Evolutionary conservation across 2,329 filamentous ascomycete genomes (phyloP), one percentile per base, ranked within the genome.

Genomic region (Alternaria gansuensis): DNA sequence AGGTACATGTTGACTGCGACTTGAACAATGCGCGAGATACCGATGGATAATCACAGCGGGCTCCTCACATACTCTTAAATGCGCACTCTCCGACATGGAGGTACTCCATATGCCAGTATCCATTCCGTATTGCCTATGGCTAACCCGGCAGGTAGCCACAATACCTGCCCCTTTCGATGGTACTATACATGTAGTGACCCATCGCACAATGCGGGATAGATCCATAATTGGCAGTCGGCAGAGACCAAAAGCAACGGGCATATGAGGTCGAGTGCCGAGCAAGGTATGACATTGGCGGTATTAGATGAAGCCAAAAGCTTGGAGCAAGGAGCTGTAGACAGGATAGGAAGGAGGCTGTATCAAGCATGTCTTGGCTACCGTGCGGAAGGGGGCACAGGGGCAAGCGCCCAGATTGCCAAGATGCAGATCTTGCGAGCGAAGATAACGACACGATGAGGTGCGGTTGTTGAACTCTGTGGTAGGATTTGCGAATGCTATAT

Each of bases 261-360:
- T 59, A 68, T 68, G 63, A 68, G 61, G 41, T 46, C 50, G 56
- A 64, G 45, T 63, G 59, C 53, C 56, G 50, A 52, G 29, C 59
- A 65, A 48, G 59, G 59, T 62, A 60, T 58, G 46, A 65, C 62
- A 75, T 73, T 75, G 71, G 73, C 53, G 54, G 59, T 60, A 40
- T 51, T 68, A 72, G 64, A 75, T 75, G 71, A 70, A 68, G 41
- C 40, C 40, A 65, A 67, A 72, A 73, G 69, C 65, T 71, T 73
- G 56, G 58, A 46, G 44, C 53, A 58, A 68, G 63, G 59, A 61
- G 54, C 56, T 53, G 50, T 50, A 21, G 57, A 66, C 71, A 41
- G 50, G 71, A 67, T 61, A 66, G 74, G 74, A 71, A 76, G 74
- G 73, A 71, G 73, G 69, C 63, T 60, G 62, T 59, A 71, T 65